Percentiles rank a stretch among this genome's conserved stretches.
phyloP scores from a whole-genome alignment of 805 yeast genomes.

The Metahyphopichia silvanorum region DNA sequence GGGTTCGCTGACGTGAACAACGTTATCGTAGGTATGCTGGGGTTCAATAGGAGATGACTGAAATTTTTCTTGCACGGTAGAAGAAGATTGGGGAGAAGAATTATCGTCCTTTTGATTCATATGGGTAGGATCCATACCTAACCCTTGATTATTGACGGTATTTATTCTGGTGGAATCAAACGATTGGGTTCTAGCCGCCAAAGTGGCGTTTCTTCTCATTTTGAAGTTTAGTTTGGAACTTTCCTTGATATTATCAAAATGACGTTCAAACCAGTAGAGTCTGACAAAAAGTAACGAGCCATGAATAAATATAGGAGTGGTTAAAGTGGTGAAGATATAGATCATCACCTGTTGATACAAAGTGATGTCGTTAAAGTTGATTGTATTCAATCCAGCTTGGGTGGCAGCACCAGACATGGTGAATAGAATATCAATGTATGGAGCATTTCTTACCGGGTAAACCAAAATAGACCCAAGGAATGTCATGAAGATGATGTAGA shows the following conservation, averaged over 20 bases:
- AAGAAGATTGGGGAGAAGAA: slow-evolving; percentile 12
- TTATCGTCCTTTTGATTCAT: slow-evolving; percentile 6
- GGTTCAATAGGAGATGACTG: not conserved
- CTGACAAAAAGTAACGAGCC: slow-evolving; percentile 73
- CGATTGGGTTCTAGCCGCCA: slow-evolving; percentile 49
- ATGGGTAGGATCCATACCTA: slow-evolving; percentile 16
- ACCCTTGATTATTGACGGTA: slow-evolving; percentile 24
- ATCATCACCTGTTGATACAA: slow-evolving; percentile 80
- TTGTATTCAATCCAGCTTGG: slow-evolving; percentile 89
- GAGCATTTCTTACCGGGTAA: slow-evolving; percentile 65
- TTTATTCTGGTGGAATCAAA: slow-evolving; percentile 20
- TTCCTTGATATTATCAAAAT: slow-evolving; percentile 77
- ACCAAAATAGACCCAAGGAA: slow-evolving; percentile 71
- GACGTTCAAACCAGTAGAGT: slow-evolving; percentile 83
- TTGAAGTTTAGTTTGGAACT: slow-evolving; percentile 75
- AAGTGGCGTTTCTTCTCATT: slow-evolving; percentile 77
- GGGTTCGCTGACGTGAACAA: slow-evolving; percentile 40
- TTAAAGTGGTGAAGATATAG: slow-evolving; percentile 57
- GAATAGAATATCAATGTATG: slow-evolving; percentile 79
- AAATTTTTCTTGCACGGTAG: not conserved
- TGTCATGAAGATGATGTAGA: slow-evolving; percentile 58
- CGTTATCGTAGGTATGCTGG: slow-evolving; percentile 7
- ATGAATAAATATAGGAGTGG: slow-evolving; percentile 90
- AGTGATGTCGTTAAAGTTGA: slow-evolving; percentile 59
- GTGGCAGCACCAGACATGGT: slow-evolving; percentile 75